These are phyloP conservation scores for Colletotrichum abscissum DNA, from an alignment of 2,329 filamentous ascomycete species.

Conservation along the genomic window DNA sequence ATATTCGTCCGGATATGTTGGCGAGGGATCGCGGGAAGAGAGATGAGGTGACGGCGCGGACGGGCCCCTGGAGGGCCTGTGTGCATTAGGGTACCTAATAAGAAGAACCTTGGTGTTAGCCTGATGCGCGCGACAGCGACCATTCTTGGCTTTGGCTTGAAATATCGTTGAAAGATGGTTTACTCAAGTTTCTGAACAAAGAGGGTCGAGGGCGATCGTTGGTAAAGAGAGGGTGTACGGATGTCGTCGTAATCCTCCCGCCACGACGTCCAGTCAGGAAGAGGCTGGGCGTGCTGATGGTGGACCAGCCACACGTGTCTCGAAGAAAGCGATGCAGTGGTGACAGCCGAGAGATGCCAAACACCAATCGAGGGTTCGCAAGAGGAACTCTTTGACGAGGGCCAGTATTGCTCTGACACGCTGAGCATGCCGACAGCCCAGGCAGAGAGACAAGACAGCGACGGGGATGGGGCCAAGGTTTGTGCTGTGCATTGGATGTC, in stretches of 20 bases:
- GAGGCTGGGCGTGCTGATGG: constrained; percentile 13
- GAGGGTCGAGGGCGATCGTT: not conserved
- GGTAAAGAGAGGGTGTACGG: constrained; percentile 1
- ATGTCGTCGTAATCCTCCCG: constrained; percentile 30
- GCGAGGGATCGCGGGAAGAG: not conserved
- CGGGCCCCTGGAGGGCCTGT: not conserved
- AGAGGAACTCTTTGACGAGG: constrained; percentile 3
- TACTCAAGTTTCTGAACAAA: not conserved
- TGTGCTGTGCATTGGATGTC: not conserved
- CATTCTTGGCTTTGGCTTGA: constrained; percentile 1
- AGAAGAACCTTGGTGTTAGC: not conserved
- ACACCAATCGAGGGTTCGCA: not conserved
- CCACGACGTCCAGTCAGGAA: constrained; percentile 3
- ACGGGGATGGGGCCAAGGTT: not conserved
- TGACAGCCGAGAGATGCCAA: not conserved
- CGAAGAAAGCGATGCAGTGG: not conserved
- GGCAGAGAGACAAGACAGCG: not conserved
- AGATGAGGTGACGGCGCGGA: constrained; percentile 14
- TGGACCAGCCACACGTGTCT: not conserved
- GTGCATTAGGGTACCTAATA: not conserved
- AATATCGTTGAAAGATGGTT: not conserved
- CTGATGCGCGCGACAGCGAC: constrained; percentile 4
- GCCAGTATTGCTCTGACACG: not conserved
- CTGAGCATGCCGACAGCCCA: not conserved
- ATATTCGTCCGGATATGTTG: not conserved